Base-by-base conservation (phyloP, 1,284 basidiomycete genomes). In the Cryptococcus deneoformans region DNA sequence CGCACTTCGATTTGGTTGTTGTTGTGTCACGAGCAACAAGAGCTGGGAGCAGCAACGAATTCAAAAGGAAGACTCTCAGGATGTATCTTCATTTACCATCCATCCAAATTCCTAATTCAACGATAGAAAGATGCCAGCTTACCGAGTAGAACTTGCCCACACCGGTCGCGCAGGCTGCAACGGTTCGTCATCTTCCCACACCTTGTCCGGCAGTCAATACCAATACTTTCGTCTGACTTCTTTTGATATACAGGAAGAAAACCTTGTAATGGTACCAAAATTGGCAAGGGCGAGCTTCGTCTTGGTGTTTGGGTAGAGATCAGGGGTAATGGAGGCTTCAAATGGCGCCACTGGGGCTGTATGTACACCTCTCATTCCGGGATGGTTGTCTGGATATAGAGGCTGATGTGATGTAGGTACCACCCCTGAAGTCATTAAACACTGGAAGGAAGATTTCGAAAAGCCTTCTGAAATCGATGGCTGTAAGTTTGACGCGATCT, bases 231-330 rank as follows among this genome's bases (percentile, higher is more conserved):
- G 16, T 16, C 20, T 16, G 39, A 11, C 29, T 12, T 11, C 8
- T 35, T 24, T 11, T 14, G 10, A 64, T 52, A 44, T 52, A 29
- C 36, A 88, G 90, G 90, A 40, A 84, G 85, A 49, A 88, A 88
- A 77, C 92, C 92, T 59, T 95, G 90, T 77, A 66, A 71, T 84
- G 90, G 90, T 46, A 89, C 85, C 24, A 68, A 82, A 48, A 88
- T 95, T 62, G 68, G 58, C 4, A 94, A 94, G 77, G 89, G 85
- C 56, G 79, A 82, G 43, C 72, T 95, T 43, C 82, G 91, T 29
- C 72, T 91, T 39, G 92, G 90, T 35, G 82, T 83, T n/a, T 68
- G 90, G 54, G 85, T 91, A 54, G 89, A 92, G 61, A 81, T 92
- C 68, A 80, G 45, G 46, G 48, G 48, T 20, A 82, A 84, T 64